Percentiles rank a stretch among this genome's conserved stretches.
phyloP scores from a whole-genome alignment of 768 basidiomycete species.

The Auriscalpium microsporum region DNA sequence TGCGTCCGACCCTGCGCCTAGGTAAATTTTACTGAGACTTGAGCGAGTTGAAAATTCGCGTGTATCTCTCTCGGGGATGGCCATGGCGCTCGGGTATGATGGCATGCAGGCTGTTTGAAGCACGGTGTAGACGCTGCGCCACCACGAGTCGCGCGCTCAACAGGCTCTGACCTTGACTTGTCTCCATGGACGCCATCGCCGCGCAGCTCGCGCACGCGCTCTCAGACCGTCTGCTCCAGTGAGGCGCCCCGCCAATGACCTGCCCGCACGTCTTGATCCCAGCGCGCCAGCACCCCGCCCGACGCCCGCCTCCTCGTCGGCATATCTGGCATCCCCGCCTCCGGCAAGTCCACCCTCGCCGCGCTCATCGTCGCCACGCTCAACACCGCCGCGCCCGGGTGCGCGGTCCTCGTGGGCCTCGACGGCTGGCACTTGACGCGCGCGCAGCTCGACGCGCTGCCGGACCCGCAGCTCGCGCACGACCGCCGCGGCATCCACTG shows the following conservation, averaged over 20 bases:
- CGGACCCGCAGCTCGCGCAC: constrained; percentile 69
- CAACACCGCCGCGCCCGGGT: constrained; percentile 27
- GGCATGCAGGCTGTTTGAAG: too few relatives aligned
- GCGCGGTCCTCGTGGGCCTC: constrained; percentile 63
- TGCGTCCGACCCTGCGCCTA: too few relatives aligned
- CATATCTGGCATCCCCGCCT: constrained; percentile 73
- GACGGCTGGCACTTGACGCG: constrained; percentile 93
- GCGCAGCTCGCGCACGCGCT: background rate
- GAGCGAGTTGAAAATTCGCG: too few relatives aligned
- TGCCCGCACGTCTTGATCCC: background rate
- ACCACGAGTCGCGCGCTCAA: too few relatives aligned
- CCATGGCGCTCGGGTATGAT: too few relatives aligned
- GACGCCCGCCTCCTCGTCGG: constrained; percentile 54
- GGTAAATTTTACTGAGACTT: too few relatives aligned
- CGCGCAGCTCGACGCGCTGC: constrained; percentile 64
- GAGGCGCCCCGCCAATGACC: background rate
- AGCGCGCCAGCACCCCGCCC: constrained; percentile 17
- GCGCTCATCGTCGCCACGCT: constrained; percentile 42
- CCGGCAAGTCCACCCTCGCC: constrained; percentile 79
- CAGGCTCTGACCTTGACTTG: background rate
- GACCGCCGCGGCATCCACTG: constrained; percentile 80
- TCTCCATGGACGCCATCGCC: background rate
- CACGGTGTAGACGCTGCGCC: too few relatives aligned
- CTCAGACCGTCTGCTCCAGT: background rate
- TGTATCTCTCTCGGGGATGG: too few relatives aligned